Evolutionary conservation across 2,329 filamentous ascomycete species (phyloP).

Genomic region (Elsinoe perseae): DNA sequence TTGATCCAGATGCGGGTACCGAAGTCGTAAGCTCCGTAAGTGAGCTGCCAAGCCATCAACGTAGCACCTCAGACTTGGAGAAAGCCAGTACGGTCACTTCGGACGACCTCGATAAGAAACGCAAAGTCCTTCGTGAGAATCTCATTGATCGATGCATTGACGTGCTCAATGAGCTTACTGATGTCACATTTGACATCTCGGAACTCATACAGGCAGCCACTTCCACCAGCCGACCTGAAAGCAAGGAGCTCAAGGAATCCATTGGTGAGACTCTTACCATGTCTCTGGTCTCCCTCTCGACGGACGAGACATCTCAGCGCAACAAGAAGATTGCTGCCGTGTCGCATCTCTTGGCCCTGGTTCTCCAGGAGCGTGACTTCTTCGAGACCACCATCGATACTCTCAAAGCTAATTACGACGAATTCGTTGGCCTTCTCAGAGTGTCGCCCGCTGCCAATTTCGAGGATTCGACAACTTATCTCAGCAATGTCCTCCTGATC

Average conservation of each 20-base stretch:
- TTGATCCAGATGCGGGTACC: background rate
- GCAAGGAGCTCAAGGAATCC: slow-evolving; percentile 55
- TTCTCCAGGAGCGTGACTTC: slow-evolving; percentile 75
- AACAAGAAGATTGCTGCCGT: slow-evolving; percentile 77
- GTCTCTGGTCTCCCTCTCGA: slow-evolving; percentile 61
- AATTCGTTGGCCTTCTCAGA: slow-evolving; percentile 72
- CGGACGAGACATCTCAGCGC: slow-evolving; percentile 42
- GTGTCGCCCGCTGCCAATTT: slow-evolving; percentile 56
- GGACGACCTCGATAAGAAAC: slow-evolving; percentile 71
- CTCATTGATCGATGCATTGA: slow-evolving; percentile 87
- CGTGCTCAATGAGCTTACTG: slow-evolving; percentile 77
- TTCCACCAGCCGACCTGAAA: slow-evolving; percentile 50
- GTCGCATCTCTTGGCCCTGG: slow-evolving; percentile 80
- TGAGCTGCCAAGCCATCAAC: slow-evolving; percentile 12
- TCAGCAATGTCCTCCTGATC: slow-evolving; percentile 81
- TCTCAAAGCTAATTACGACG: slow-evolving; percentile 67
- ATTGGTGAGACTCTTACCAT: slow-evolving; percentile 76
- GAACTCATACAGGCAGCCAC: slow-evolving; percentile 74
- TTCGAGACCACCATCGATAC: slow-evolving; percentile 68
- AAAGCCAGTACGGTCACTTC: slow-evolving; percentile 49
- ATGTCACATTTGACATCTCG: slow-evolving; percentile 81
- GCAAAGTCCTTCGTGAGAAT: slow-evolving; percentile 62
- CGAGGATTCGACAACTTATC: slow-evolving; percentile 84
- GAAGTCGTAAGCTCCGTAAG: background rate
- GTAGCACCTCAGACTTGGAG: slow-evolving; percentile 14